These are phyloP conservation scores for Ottelia alismoides DNA, from an alignment of 106 monocot species.

Conservation along the genomic window DNA sequence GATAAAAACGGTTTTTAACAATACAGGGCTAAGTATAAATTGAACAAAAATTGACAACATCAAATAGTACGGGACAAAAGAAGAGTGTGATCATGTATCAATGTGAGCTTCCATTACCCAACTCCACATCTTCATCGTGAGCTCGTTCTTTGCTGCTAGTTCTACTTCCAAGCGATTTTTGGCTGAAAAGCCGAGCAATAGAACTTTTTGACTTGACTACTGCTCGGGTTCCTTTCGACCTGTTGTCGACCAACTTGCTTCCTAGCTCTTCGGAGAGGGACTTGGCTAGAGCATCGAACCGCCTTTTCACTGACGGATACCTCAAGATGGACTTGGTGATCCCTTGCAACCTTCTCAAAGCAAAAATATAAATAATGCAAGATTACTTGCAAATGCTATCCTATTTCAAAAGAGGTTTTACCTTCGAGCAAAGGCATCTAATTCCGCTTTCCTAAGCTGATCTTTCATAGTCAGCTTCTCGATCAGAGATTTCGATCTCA, in stretches of 20 bases:
- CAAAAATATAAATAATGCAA: too few relatives aligned
- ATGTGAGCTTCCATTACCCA: neutral
- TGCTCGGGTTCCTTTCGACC: neutral
- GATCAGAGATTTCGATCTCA: slow-evolving; percentile 25
- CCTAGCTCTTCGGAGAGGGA: slow-evolving; percentile 60
- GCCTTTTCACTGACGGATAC: slow-evolving; percentile 57
- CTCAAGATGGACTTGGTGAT: slow-evolving; percentile 91
- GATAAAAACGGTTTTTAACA: too few relatives aligned
- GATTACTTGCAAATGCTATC: too few relatives aligned
- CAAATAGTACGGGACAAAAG: too few relatives aligned
- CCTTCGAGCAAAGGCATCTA: slow-evolving; percentile 83
- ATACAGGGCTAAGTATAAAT: too few relatives aligned
- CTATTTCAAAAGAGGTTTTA: too few relatives aligned
- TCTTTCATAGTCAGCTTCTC: slow-evolving; percentile 5
- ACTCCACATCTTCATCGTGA: slow-evolving; percentile 6
- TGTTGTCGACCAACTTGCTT: slow-evolving; percentile 35
- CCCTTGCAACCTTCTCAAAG: slow-evolving; percentile 41
- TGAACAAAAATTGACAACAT: too few relatives aligned
- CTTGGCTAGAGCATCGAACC: slow-evolving; percentile 55
- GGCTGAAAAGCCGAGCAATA: slow-evolving; percentile 34
- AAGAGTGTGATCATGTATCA: too few relatives aligned
- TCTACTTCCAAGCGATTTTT: slow-evolving; percentile 32
- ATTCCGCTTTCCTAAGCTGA: slow-evolving; percentile 54
- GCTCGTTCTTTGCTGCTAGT: slow-evolving; percentile 7
- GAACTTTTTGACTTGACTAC: slow-evolving; percentile 15